A percentile compares a stretch with the other conserved stretches of the same genome.
These are phyloP conservation scores for Dendrobium nobile DNA, from an alignment of 106 monocot species.

Conservation along the genomic window DNA sequence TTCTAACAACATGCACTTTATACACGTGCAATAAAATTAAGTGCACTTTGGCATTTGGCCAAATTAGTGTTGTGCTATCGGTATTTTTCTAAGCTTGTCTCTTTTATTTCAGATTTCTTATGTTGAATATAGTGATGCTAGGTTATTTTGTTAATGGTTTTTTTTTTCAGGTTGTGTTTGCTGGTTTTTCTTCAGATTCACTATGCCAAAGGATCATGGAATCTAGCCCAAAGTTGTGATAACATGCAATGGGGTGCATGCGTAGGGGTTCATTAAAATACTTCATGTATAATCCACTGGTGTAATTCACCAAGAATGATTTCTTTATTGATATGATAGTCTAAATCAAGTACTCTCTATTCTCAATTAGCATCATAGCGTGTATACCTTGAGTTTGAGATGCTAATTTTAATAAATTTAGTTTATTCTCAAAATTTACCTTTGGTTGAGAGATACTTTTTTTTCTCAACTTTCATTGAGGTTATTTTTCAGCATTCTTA, in stretches of 20 bases:
- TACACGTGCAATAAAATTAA: too few relatives aligned
- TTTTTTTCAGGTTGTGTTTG: slow-evolving; percentile 88
- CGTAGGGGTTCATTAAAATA: slow-evolving; percentile 80
- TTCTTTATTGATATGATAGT: slow-evolving; percentile 54
- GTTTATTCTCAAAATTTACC: background rate
- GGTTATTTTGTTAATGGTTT: background rate
- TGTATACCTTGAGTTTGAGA: background rate
- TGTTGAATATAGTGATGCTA: background rate
- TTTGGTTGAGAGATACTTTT: background rate
- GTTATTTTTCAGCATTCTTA: background rate
- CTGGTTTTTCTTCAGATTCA: slow-evolving; percentile 89
- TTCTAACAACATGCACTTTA: background rate
- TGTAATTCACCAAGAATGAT: slow-evolving; percentile 41
- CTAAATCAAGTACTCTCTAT: background rate
- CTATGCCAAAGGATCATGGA: slow-evolving; percentile 89
- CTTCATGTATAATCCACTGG: slow-evolving; percentile 68
- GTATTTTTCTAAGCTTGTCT: too few relatives aligned
- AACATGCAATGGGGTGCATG: slow-evolving; percentile 93
- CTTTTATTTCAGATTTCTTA: background rate
- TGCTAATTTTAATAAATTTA: background rate
- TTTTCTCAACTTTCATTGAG: background rate
- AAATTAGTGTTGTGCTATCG: too few relatives aligned
- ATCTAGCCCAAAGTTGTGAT: slow-evolving; percentile 88
- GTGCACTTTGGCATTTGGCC: too few relatives aligned
- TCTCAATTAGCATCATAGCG: background rate